phyloP scores from a whole-genome alignment of 106 monocot species.

The Dioscorea alata region DNA sequence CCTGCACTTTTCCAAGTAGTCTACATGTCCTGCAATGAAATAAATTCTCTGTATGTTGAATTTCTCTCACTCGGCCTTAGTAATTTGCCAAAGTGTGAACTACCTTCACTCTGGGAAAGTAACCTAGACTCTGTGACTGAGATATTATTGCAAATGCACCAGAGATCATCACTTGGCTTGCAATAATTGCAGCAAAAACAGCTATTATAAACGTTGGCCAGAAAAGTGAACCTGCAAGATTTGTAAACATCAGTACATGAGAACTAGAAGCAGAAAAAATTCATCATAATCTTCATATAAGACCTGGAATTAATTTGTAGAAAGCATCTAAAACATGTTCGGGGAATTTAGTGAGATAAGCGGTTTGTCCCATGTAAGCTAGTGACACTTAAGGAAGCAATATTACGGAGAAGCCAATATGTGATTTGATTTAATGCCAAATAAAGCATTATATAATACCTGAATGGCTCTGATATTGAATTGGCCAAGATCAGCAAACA shows the following conservation, averaged over 20 bases:
- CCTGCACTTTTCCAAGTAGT: too few species aligned
- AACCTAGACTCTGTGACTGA: slow-evolving; percentile 50
- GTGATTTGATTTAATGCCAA: too few species aligned
- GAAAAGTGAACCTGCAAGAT: slow-evolving; percentile 42
- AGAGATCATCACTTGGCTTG: slow-evolving; percentile 74
- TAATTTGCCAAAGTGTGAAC: slow-evolving; percentile 57
- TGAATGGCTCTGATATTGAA: too few species aligned
- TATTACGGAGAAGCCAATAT: too few species aligned
- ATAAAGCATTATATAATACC: too few species aligned
- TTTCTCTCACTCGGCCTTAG: slow-evolving; percentile 69
- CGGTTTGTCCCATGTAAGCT: slow-evolving; percentile 68
- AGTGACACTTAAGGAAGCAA: too few species aligned
- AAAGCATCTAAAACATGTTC: slow-evolving; percentile 44
- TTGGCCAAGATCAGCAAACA: slow-evolving; percentile 84
- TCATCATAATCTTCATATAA: not conserved
- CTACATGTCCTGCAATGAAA: too few species aligned
- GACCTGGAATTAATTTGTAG: slow-evolving; percentile 74
- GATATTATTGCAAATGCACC: slow-evolving; percentile 63
- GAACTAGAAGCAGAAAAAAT: too few species aligned
- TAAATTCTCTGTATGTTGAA: too few species aligned
- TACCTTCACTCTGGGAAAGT: slow-evolving; percentile 71
- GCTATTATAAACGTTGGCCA: slow-evolving; percentile 76
- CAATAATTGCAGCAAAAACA: slow-evolving; percentile 57
- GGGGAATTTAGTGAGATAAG: slow-evolving; percentile 50
- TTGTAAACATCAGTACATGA: not conserved